These are phyloP conservation scores for Backusella mclennaniae DNA, from an alignment of 192 early-diverging fungal genomes.

Conservation along the genomic window DNA sequence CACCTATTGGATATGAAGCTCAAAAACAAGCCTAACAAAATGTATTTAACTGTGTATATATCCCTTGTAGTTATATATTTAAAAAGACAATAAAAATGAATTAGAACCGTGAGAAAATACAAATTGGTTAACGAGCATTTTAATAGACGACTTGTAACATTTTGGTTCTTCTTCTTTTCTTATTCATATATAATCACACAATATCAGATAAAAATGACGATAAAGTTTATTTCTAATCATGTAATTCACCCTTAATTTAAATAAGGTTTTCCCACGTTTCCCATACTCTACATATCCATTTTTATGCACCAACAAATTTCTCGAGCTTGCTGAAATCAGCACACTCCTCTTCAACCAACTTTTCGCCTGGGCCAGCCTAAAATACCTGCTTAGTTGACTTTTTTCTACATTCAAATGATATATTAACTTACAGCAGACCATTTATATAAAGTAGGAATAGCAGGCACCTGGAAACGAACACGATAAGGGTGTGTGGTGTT, in stretches of 20 bases:
- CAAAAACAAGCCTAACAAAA: neutral
- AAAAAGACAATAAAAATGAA: too few species aligned
- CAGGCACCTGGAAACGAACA: slow-evolving; percentile 25
- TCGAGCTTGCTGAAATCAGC: slow-evolving; percentile 21
- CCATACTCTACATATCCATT: neutral
- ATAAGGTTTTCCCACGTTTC: neutral
- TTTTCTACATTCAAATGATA: neutral
- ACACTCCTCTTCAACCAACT: slow-evolving; percentile 33
- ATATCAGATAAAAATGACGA: too few species aligned
- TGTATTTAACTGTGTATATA: neutral
- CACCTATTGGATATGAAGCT: neutral
- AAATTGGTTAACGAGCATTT: too few species aligned
- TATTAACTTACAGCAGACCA: slow-evolving; percentile 32
- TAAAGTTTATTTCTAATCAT: too few species aligned
- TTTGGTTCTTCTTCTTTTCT: too few species aligned
- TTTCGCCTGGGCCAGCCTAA: slow-evolving; percentile 32
- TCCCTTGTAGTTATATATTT: neutral
- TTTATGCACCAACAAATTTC: slow-evolving; percentile 19
- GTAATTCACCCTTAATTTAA: too few species aligned
- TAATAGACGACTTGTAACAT: too few species aligned
- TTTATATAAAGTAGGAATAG: slow-evolving; percentile 44
- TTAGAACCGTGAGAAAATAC: too few species aligned
- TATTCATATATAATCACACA: too few species aligned
- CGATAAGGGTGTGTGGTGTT: slow-evolving; percentile 40
- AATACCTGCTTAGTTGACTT: neutral